Percentiles rank a stretch among this genome's conserved stretches.
Evolutionary conservation across 202 grass and related monocot genomes (phyloP).

Genomic region (Zizania palustris): DNA sequence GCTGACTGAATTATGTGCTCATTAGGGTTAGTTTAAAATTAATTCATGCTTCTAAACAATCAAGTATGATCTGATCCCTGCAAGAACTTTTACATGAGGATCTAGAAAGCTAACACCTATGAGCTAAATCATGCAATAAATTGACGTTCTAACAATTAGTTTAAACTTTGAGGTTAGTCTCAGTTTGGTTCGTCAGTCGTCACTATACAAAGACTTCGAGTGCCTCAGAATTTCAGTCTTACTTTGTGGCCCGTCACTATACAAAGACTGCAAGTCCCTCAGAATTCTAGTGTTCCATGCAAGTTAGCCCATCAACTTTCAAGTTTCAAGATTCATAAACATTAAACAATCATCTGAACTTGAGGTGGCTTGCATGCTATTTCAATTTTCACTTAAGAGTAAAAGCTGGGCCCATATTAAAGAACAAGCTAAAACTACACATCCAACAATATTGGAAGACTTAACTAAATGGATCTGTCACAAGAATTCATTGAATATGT

Average conservation of each 20-base stretch:
- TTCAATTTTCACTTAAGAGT: not conserved
- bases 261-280: no score
- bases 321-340: conserved; percentile 1
- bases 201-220: not conserved
- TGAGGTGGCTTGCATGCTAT: not conserved
- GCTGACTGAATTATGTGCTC: conserved; percentile 19
- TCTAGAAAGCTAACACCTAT: not conserved
- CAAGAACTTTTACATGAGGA: not conserved
- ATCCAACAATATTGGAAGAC: conserved; percentile 16
- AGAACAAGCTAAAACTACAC: not conserved
- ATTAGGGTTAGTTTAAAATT: conserved; percentile 7
- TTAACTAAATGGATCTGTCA: not conserved
- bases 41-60: not conserved
- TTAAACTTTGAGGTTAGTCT: conserved; percentile 16
- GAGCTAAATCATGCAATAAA: not conserved
- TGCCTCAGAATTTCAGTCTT: not conserved
- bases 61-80: conserved; percentile 9
- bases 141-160: conserved; percentile 15
- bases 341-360: not conserved
- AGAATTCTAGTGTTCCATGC: not conserved
- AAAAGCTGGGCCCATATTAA: conserved; percentile 15
- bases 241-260: no score
- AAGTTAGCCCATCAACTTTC: not conserved
- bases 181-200: no score
- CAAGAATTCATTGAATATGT: not conserved